Conservation (phyloP, 805 yeast genomes). For the Sugiyamaella floridensis region DNA sequence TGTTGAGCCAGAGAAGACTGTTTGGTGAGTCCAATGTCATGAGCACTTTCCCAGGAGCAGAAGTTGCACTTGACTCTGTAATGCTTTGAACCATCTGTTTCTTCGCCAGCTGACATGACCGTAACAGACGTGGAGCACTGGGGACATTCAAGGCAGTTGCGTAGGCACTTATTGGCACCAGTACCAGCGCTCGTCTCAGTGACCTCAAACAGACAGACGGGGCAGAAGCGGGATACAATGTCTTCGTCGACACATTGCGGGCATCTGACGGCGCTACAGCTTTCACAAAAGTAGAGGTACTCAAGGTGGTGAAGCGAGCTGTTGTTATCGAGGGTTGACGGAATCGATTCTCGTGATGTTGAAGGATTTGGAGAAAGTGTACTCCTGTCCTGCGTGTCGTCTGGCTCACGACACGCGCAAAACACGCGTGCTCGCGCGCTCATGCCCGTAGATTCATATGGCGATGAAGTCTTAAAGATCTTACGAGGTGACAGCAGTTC, state of each 20-base stretch:
- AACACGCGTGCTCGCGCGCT: neutral
- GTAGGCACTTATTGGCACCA: conserved; percentile 25
- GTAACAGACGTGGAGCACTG: conserved; percentile 22
- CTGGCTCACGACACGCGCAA: neutral
- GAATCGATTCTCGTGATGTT: conserved; percentile 5
- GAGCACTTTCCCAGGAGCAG: conserved; percentile 19
- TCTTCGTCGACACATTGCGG: conserved; percentile 31
- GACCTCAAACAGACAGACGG: conserved; percentile 31
- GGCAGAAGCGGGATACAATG: conserved; percentile 31
- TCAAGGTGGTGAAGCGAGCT: conserved; percentile 23
- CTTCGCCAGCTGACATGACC: neutral
- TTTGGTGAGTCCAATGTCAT: conserved; percentile 11
- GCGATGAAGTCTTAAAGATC: neutral
- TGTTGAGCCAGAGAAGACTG: conserved; percentile 15
- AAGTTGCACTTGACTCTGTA: conserved; percentile 19
- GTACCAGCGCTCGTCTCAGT: conserved; percentile 23
- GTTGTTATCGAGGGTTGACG: conserved; percentile 19
- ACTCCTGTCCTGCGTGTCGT: neutral
- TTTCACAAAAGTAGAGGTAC: conserved; percentile 32
- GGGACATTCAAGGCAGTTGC: conserved; percentile 34
- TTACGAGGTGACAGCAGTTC: too few relatives aligned
- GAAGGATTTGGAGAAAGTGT: neutral
- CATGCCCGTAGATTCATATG: neutral
- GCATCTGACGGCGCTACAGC: conserved; percentile 32
- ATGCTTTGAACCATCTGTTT: conserved; percentile 4